Conservation (phyloP, 768 basidiomycete species). For the Suillus placidus region DNA sequence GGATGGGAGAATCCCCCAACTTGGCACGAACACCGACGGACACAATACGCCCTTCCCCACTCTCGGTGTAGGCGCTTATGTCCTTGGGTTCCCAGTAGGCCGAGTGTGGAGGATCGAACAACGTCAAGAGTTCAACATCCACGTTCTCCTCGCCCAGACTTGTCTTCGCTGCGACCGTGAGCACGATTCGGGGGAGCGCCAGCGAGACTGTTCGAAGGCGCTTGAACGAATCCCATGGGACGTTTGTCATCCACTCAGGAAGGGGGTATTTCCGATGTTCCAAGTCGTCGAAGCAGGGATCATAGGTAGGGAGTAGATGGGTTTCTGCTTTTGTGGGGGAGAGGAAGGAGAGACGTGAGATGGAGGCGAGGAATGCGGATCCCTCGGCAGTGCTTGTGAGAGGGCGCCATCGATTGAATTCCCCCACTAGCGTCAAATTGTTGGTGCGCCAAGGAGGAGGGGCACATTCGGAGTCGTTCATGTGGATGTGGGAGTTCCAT, state of each 20-base stretch:
- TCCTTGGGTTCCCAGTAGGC: not conserved
- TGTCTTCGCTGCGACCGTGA: not conserved
- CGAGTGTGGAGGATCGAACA: not conserved
- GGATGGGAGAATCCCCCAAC: not conserved
- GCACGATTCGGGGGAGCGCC: not conserved
- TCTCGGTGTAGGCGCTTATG: not conserved
- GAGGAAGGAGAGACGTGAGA: slow-evolving; percentile 42
- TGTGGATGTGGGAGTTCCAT: slow-evolving; percentile 11
- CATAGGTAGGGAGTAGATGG: not conserved
- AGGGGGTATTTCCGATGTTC: not conserved
- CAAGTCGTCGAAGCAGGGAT: not conserved
- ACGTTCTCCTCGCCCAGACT: not conserved
- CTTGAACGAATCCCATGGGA: slow-evolving; percentile 38
- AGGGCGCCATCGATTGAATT: slow-evolving; percentile 34
- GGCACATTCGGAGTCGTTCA: not conserved
- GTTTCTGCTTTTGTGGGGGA: not conserved
- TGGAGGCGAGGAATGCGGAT: slow-evolving; percentile 34
- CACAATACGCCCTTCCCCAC: not conserved
- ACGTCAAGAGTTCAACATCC: not conserved
- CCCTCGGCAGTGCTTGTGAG: slow-evolving; percentile 37
- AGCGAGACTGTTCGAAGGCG: slow-evolving; percentile 22
- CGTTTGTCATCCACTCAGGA: slow-evolving; percentile 26
- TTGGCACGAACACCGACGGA: not conserved
- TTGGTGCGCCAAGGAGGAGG: slow-evolving; percentile 24
- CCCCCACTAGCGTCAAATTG: slow-evolving; percentile 37